Evolutionary conservation across 1,284 basidiomycete genomes (phyloP).

Genomic region (Cryptococcus sp.): DNA sequence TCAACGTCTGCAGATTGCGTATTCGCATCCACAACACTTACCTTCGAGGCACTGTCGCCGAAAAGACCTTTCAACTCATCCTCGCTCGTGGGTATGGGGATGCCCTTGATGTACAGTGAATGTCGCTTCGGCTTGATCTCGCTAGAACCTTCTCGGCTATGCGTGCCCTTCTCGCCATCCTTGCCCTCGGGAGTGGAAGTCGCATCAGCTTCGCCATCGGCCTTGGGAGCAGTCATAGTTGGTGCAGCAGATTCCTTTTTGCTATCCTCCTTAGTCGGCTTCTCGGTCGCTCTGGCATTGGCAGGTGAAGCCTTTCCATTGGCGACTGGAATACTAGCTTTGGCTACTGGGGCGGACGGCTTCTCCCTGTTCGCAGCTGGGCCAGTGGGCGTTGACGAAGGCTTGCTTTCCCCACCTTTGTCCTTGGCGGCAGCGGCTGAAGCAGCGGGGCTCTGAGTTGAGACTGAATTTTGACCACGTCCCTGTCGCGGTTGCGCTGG

Average conservation of each 20-base stretch:
- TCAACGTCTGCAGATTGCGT: constrained; percentile 11
- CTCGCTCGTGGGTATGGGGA: constrained; percentile 64
- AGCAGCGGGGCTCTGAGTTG: constrained; percentile 12
- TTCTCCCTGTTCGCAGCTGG: constrained; percentile 1
- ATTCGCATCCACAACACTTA: constrained; percentile 14
- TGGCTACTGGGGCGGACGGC: background rate
- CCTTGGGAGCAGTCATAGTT: background rate
- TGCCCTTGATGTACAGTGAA: constrained; percentile 75
- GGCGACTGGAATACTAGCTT: background rate
- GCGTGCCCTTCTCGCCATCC: constrained; percentile 28
- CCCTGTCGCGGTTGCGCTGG: constrained; percentile 22
- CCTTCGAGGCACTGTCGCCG: constrained; percentile 44
- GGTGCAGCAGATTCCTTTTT: constrained; percentile 31
- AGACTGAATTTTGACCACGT: constrained; percentile 14
- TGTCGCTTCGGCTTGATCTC: constrained; percentile 68
- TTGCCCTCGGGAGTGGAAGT: constrained; percentile 21
- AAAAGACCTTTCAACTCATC: constrained; percentile 74
- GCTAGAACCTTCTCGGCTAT: constrained; percentile 63
- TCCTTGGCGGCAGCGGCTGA: constrained; percentile 10
- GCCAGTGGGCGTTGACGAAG: constrained; percentile 1
- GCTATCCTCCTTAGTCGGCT: constrained; percentile 24
- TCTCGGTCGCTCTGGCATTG: constrained; percentile 51
- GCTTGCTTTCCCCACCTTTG: constrained; percentile 15
- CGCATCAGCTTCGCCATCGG: constrained; percentile 6
- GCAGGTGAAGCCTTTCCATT: constrained; percentile 19